phyloP scores from a whole-genome alignment of 345 rosid genomes.

The Ceriops decandra region DNA sequence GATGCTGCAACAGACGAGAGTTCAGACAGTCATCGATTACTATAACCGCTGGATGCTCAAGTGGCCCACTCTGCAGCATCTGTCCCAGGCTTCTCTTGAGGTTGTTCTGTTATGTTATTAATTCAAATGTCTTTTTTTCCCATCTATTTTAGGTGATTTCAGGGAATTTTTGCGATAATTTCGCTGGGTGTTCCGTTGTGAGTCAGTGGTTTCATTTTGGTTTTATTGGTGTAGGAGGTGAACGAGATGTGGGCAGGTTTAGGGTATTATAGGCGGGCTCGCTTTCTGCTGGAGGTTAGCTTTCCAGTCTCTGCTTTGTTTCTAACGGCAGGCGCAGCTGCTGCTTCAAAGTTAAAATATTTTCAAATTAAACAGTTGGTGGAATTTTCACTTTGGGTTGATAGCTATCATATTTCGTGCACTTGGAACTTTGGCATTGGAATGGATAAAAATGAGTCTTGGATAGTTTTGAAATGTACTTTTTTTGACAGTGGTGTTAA shows the following conservation, averaged over 20 bases:
- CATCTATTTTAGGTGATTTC: background rate
- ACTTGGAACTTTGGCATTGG: background rate
- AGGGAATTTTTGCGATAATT: background rate
- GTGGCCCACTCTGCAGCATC: constrained; percentile 79
- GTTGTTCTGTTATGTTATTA: constrained; percentile 14
- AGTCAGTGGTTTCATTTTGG: background rate
- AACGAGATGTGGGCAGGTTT: constrained; percentile 98
- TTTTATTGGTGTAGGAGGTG: constrained; percentile 59
- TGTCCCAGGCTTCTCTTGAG: constrained; percentile 84
- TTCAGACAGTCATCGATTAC: constrained; percentile 82
- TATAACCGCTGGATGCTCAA: constrained; percentile 85
- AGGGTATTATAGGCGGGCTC: constrained; percentile 89
- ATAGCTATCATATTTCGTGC: background rate
- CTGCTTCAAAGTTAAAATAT: background rate
- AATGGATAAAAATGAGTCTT: constrained; percentile 4
- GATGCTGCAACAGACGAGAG: constrained; percentile 96
- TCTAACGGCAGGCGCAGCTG: background rate
- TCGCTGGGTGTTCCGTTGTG: background rate
- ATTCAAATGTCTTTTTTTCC: background rate
- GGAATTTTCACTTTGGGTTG: background rate
- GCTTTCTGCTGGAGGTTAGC: constrained; percentile 80
- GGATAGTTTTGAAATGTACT: background rate
- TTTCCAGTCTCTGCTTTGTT: background rate
- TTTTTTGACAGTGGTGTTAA: too few species aligned
- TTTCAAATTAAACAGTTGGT: background rate